Percentiles rank a stretch among this genome's conserved stretches.
Conservation (phyloP, 768 basidiomycete genomes). For the Rubroboletus satanas region DNA sequence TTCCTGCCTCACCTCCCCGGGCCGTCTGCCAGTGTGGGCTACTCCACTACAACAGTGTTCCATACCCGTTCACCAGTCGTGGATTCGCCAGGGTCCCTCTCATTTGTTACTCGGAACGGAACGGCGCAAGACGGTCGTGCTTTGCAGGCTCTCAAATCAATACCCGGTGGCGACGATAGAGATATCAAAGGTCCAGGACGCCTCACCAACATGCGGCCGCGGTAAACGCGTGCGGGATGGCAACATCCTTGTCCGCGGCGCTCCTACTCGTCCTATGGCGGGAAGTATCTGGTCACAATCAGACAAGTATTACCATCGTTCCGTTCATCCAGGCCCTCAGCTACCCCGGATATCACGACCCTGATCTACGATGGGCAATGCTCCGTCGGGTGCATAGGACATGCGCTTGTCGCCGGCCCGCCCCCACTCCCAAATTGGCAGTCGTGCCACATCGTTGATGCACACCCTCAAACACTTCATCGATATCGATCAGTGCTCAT, state of each 20-base stretch:
- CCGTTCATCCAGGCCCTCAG: background rate
- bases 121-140: background rate
- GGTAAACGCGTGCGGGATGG: constrained; percentile 6
- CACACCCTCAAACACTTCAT: background rate
- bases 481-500: background rate
- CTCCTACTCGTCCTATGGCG: background rate
- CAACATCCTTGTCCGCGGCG: constrained; percentile 16
- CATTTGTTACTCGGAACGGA: background rate
- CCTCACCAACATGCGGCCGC: constrained; percentile 18
- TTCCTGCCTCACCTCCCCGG: constrained; percentile 3
- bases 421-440: background rate
- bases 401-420: too few species aligned
- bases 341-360: constrained; percentile 11
- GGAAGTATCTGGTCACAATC: background rate
- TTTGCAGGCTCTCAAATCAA: background rate
- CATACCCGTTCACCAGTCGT: background rate
- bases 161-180: constrained; percentile 2
- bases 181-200: background rate
- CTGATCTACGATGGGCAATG: constrained; percentile 12
- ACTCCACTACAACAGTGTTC: too few species aligned
- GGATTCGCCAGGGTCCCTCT: constrained; percentile 11
- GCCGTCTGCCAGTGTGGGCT: background rate
- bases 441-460: background rate
- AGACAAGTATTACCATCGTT: background rate
- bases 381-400: background rate